phyloP scores from a whole-genome alignment of 495 filamentous ascomycete genomes.

The Tuber calosporum region DNA sequence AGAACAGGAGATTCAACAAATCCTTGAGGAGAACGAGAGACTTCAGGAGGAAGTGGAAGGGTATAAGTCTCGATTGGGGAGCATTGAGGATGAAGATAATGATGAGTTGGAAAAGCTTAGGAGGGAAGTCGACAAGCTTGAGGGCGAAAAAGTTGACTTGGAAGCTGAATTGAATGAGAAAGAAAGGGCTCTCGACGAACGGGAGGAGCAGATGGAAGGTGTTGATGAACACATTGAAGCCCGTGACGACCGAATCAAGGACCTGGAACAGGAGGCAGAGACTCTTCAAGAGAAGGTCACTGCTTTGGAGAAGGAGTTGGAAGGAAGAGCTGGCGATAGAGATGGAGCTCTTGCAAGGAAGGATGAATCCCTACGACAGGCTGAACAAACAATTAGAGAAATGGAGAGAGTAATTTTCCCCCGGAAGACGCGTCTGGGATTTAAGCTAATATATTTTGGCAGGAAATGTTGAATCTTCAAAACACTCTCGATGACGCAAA shows the following conservation, averaged over 20 bases:
- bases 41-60: conserved; percentile 63
- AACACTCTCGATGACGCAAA: conserved; percentile 34
- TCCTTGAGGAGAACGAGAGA: conserved; percentile 48
- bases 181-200: conserved; percentile 54
- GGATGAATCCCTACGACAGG: conserved; percentile 30
- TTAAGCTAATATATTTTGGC: neutral
- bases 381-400: conserved; percentile 34
- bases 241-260: conserved; percentile 27
- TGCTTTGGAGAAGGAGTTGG: conserved; percentile 45
- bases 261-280: conserved; percentile 30
- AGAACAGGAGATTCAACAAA: conserved; percentile 38
- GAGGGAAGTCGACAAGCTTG: conserved; percentile 51
- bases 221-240: conserved; percentile 53
- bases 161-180: conserved; percentile 60
- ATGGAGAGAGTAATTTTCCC: conserved; percentile 31
- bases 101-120: conserved; percentile 58
- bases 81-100: conserved; percentile 57
- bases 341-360: conserved; percentile 28
- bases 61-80: conserved; percentile 59
- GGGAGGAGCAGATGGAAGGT: conserved; percentile 53
- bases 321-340: conserved; percentile 40
- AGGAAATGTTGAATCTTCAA: conserved; percentile 21
- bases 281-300: conserved; percentile 28
- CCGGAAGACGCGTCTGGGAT: neutral
- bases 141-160: conserved; percentile 55